phyloP scores from a whole-genome alignment of 768 basidiomycete species.

The Xerocomellus amylosporus region DNA sequence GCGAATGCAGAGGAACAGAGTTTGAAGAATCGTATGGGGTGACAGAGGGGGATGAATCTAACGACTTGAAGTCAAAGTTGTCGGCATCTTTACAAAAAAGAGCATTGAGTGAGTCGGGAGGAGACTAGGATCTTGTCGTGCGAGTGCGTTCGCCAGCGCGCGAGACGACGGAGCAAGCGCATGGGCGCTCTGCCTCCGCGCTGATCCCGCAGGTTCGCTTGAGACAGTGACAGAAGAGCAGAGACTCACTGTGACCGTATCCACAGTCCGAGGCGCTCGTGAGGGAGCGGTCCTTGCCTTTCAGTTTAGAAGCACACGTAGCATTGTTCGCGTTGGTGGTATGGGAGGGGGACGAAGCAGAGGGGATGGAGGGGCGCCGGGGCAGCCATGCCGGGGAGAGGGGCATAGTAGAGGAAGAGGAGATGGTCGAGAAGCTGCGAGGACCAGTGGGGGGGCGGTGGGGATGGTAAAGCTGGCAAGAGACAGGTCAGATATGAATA shows the following conservation, averaged over 20 bases:
- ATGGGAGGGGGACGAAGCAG: constrained; percentile 1
- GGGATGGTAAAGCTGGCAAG: constrained; percentile 15
- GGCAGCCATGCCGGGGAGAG: constrained; percentile 18
- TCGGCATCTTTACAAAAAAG: constrained; percentile 19
- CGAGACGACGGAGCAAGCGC: not conserved
- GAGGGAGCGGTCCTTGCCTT: constrained; percentile 18
- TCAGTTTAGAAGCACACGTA: not conserved
- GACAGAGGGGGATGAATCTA: constrained; percentile 14
- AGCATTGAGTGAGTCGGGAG: constrained; percentile 8
- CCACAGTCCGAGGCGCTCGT: constrained; percentile 10
- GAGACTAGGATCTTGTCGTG: not conserved
- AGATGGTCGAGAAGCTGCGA: not conserved
- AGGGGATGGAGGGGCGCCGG: constrained; percentile 19
- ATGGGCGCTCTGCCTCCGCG: not conserved
- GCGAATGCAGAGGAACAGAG: constrained; percentile 2
- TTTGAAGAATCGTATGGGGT: constrained; percentile 12
- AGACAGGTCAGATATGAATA: constrained; percentile 4
- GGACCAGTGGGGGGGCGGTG: not conserved
- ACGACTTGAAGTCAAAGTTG: constrained; percentile 8
- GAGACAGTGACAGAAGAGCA: not conserved
- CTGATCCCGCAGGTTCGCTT: constrained; percentile 1
- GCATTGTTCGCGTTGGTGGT: not conserved
- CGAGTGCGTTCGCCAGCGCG: constrained; percentile 4
- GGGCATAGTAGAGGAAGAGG: constrained; percentile 16
- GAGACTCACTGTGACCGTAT: constrained; percentile 16